Evolutionary conservation across 2,329 filamentous ascomycete genomes (phyloP), one percentile per base, ranked within the genome.

Genomic region (Paraphaeosphaeria minitans): DNA sequence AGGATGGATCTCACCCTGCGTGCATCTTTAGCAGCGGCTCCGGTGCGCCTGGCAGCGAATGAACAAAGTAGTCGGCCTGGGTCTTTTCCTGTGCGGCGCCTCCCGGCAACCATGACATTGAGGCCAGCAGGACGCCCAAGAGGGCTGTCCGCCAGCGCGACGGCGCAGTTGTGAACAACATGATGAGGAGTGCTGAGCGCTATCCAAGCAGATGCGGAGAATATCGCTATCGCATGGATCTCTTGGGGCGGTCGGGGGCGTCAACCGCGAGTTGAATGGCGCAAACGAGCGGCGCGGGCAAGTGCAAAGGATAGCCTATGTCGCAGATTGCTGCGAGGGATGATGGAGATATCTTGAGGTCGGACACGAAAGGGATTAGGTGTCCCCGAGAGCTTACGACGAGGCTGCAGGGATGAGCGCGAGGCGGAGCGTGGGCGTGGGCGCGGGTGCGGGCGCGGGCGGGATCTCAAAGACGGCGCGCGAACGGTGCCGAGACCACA

Each of bases 21-120:
- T 98, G 95, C 94, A 98, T 98, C 83, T 97, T 97, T 72, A 97
- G 80, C 61, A 92, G 79, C 39, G 92, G 88, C 66, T 87, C 83
- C 10, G 96, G 94, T 56, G 91, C 87, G 33, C 96, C 95, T 6
- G 95, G 95, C 21, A 99, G 83, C 9, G 88, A 86, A 69, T 87
- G 88, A 55, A 99, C 90, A 79, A 89, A 98, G 78, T 97, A 99
- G 77, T 99, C 93, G 33, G 89, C 91, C 48, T 91, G 89, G 2
- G 84, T 83, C 74, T 86, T 87, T 31, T 66, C 64, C 35, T 81
- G 79, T 67, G 79, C 83, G 37, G 61, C 61, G 37, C 57, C 62
- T 53, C 66, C 65, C 1, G 75, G 72, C 31, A 76, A 64, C 71
- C 72, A 72, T 31, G 74, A 66, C 42, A 71, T 56, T 21, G 74